A percentile compares a stretch with the other conserved stretches of the same genome.
Evolutionary conservation across 2,329 filamentous ascomycete species (phyloP).

Genomic region (Macrophomina pseudophaseolina): DNA sequence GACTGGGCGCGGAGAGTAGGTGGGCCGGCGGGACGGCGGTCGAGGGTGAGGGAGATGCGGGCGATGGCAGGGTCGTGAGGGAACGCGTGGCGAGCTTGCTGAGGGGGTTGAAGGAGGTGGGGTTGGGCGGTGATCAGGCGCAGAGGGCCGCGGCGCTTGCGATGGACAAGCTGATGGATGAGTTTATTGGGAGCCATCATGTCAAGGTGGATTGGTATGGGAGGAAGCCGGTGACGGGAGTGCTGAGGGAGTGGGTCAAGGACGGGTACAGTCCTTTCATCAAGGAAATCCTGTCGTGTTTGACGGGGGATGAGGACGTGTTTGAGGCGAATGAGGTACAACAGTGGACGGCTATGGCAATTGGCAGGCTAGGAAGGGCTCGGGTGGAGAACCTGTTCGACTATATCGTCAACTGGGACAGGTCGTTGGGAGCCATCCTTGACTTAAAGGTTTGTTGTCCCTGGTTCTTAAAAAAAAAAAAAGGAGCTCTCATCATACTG

Average conservation of each 20-base stretch:
- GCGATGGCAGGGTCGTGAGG: slow-evolving; percentile 12
- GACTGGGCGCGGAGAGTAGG: slow-evolving; percentile 35
- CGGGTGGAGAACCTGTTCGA: slow-evolving; percentile 77
- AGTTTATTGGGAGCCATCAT: slow-evolving; percentile 67
- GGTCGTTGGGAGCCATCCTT: slow-evolving; percentile 71
- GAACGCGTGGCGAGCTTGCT: slow-evolving; percentile 48
- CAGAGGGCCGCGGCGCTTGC: slow-evolving; percentile 74
- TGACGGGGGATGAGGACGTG: slow-evolving; percentile 38
- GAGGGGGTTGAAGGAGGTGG: slow-evolving; percentile 66
- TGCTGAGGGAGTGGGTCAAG: slow-evolving; percentile 71
- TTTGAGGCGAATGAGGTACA: slow-evolving; percentile 61
- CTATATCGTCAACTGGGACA: slow-evolving; percentile 77
- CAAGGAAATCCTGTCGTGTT: slow-evolving; percentile 61
- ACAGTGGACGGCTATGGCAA: slow-evolving; percentile 72
- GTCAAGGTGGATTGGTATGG: slow-evolving; percentile 64
- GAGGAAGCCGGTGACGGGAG: slow-evolving; percentile 61
- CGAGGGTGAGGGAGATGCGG: slow-evolving; percentile 10
- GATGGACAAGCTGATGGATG: slow-evolving; percentile 69
- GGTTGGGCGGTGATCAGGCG: slow-evolving; percentile 70
- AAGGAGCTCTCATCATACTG: background rate
- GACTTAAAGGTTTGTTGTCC: slow-evolving; percentile 62
- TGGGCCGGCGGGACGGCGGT: background rate
- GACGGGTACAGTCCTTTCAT: slow-evolving; percentile 69
- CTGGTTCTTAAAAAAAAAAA: too few relatives aligned
- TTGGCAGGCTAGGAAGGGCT: slow-evolving; percentile 70